Base-by-base conservation (phyloP, 176 grass and related monocot species). In the Elymus sibiricus region DNA sequence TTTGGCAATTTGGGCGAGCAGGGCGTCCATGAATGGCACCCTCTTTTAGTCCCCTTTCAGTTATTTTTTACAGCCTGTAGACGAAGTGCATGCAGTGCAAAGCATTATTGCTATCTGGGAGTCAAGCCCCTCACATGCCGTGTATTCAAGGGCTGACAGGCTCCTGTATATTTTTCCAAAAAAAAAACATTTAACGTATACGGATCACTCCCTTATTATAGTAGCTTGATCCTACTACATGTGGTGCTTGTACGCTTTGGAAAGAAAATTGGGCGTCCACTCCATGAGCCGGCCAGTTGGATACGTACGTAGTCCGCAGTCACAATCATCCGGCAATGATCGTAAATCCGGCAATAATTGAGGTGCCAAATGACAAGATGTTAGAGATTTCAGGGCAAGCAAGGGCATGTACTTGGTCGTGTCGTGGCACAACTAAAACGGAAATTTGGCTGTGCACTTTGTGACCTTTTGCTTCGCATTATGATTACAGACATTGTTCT, bases 31-130 rank as follows among this genome's bases (percentile, higher is more conserved):
- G 70, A 68, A 81, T 24, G 39, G 1, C 16, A 51, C 15, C 79
- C 62, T 62, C 38, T 31, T 77, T 64, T 75, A 69, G 72, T 31
- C 35, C 26, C 67, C 34, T 83, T 87, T 74, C 56, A 74, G 12
- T 81, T 60, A 56, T 60, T 87, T 87, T 87, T 75, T 87, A 90
- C 84, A 87, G 89, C 58, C 83, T 37, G 11, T 32, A 55, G 86
- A 90, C 34, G 11, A 73, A n/a, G 17, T 5, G 55, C 8, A 16
- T 1, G 74, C 16, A 22, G 34, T 21, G 64, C 70, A 51, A 39
- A 17, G 71, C 82, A 65, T 80, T 70, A 80, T 21, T 21, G 26
- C 56, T n/a, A 17, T 4, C 15, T 26, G 39, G 13, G 80, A 90
- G 75, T 84, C 80, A 84, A 90, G 80, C 22, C 59, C 26, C 51